A percentile compares a stretch with the other conserved stretches of the same genome.
Evolutionary conservation across 768 basidiomycete genomes (phyloP).

Genomic region (Pluteus cervinus): DNA sequence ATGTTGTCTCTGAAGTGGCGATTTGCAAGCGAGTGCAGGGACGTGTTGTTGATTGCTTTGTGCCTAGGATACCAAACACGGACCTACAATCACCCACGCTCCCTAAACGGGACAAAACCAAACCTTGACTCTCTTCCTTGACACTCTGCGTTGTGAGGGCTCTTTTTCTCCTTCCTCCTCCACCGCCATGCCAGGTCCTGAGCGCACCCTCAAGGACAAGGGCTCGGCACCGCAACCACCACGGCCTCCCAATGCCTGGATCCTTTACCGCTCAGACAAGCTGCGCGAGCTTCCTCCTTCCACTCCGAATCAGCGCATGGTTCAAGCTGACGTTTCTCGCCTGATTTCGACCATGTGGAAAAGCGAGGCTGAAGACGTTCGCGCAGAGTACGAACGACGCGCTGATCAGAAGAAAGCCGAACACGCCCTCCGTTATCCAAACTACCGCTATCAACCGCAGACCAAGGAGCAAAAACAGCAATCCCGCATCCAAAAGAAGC

Average conservation of each 20-base stretch:
- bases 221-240: slow-evolving; percentile 32
- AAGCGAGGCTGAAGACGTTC: slow-evolving; percentile 40
- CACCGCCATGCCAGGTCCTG: slow-evolving; percentile 14
- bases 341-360: slow-evolving; percentile 62
- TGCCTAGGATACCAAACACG: slow-evolving; percentile 15
- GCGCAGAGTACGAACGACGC: slow-evolving; percentile 42
- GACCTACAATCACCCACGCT: slow-evolving; percentile 22
- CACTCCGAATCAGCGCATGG: slow-evolving; percentile 26
- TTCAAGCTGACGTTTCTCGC: slow-evolving; percentile 63
- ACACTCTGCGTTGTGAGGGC: too few species aligned
- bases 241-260: slow-evolving; percentile 80
- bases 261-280: slow-evolving; percentile 67
- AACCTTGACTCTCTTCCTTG: slow-evolving; percentile 7
- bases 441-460: slow-evolving; percentile 51
- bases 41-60: slow-evolving; percentile 17
- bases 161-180: slow-evolving; percentile 6
- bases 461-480: slow-evolving; percentile 46
- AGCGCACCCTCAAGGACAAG: slow-evolving; percentile 13
- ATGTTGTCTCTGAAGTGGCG: too few species aligned
- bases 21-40: too few species aligned
- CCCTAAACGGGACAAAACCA: slow-evolving; percentile 9
- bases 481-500: slow-evolving; percentile 31
- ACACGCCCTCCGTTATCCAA: slow-evolving; percentile 46
- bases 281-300: slow-evolving; percentile 35
- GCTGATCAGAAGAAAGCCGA: slow-evolving; percentile 49